Base-by-base conservation (phyloP, 2,329 filamentous ascomycete genomes). In the Graphium sp. region DNA sequence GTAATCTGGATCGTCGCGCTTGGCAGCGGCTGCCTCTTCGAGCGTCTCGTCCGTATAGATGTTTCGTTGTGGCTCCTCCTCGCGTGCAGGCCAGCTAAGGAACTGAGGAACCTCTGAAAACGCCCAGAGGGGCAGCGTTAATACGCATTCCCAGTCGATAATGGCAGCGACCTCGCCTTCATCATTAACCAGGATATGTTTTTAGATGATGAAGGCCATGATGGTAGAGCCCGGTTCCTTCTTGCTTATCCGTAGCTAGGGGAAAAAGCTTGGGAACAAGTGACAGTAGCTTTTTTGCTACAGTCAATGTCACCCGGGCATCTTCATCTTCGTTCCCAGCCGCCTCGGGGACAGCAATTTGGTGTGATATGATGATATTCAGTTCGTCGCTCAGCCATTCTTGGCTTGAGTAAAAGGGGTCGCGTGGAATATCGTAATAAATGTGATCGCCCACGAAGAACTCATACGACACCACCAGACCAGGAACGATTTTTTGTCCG, bases 121-220 rank as follows among this genome's bases (percentile, higher is more conserved):
- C 26, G 41, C 35, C 56, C 54, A 61, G 10, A 47, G 35, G 6
- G 55, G 56, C 31, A 56, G 17, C 2, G 49, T 37, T 1, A 49
- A 56, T 8, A 56, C 47, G 23, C 47, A 57, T 31, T 60, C 53
- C 53, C 53, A 61, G 35, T 59, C 53, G 4, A 58, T 24, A 0
- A 60, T 27, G 5, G 37, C 55, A 2, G 49, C 52, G 5, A 60
- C 35, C 0, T 33, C 32, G 1, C 49, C 49, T 5, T 45, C 17
- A 0, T 49, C 40, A 29, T 58, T 41, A 2, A 59, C 46, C 16
- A 59, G 35, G 7, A 62, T 51, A 31, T 61, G 60, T 3, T 41
- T 34, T 6, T 45, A n/a, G n/a, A n/a, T n/a, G 33, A 1, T 40
- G 45, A 2, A 60, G 38, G 25, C 58, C 53, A 14, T 53, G 33